phyloP scores from a whole-genome alignment of 2,329 filamentous ascomycete species.

The Fusarium sp. region DNA sequence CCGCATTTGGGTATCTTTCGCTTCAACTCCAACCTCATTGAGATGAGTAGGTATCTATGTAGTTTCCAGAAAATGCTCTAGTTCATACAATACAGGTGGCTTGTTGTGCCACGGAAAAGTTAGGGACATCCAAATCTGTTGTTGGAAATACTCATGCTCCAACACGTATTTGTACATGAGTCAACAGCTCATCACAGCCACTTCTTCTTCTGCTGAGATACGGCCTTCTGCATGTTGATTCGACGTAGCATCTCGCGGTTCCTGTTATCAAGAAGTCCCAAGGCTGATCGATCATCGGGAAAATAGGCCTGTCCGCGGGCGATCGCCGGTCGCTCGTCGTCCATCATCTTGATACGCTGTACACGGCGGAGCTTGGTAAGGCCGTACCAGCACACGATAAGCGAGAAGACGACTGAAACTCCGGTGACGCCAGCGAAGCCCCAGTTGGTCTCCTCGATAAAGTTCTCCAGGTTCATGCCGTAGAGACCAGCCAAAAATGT shows the following conservation, averaged over 20 bases:
- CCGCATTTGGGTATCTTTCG: conserved; percentile 37
- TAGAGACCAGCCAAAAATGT: conserved; percentile 99
- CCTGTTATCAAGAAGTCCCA: conserved; percentile 63
- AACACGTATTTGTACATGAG: neutral
- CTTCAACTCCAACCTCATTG: conserved; percentile 42
- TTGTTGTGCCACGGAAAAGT: conserved; percentile 24
- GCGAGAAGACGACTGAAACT: conserved; percentile 77
- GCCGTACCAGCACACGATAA: conserved; percentile 85
- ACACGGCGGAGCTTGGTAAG: conserved; percentile 85
- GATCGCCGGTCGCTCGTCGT: conserved; percentile 55
- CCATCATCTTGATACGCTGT: conserved; percentile 87
- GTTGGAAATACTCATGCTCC: conserved; percentile 19
- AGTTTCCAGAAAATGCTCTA: conserved; percentile 28
- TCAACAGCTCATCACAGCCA: conserved; percentile 39
- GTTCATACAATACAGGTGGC: conserved; percentile 41
- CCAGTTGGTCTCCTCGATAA: conserved; percentile 91
- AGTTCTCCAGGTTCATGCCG: conserved; percentile 99
- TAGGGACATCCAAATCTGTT: conserved; percentile 28
- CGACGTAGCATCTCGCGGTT: conserved; percentile 66
- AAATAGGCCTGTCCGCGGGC: conserved; percentile 56
- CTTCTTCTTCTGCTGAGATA: conserved; percentile 53
- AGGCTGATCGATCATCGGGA: conserved; percentile 53
- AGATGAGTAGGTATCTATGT: conserved; percentile 45
- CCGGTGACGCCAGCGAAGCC: conserved; percentile 83
- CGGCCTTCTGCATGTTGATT: conserved; percentile 62